These are phyloP conservation scores for Leishmania lainsoni DNA, from an alignment of 208 protist genomes.

Conservation along the genomic window DNA sequence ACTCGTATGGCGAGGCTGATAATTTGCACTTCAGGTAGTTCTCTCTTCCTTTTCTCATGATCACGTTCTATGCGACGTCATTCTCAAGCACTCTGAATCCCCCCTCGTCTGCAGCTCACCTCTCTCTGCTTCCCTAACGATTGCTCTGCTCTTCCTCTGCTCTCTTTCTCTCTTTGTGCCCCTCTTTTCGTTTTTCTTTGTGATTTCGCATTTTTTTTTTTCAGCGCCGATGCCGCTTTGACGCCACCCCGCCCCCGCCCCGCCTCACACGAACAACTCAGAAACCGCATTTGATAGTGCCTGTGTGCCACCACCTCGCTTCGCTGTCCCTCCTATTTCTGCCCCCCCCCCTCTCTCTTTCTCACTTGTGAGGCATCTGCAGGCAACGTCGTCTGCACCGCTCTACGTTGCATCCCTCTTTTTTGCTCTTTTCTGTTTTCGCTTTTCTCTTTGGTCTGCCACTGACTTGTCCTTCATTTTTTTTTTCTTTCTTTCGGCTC, in stretches of 20 bases:
- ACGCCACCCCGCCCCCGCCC: not conserved
- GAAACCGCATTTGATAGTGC: constrained; percentile 16
- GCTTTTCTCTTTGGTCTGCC: not conserved
- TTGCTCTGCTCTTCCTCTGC: constrained; percentile 14
- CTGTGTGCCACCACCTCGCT: not conserved
- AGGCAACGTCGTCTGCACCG: not conserved
- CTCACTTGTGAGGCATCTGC: not conserved
- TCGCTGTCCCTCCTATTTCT: not conserved
- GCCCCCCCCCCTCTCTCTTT: not conserved
- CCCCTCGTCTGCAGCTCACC: not conserved
- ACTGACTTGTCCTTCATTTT: not conserved
- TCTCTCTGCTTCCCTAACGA: not conserved
- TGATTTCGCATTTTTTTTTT: not conserved
- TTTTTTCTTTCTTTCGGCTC: not conserved
- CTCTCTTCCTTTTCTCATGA: not conserved
- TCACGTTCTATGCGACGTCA: not conserved
- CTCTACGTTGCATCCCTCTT: not conserved
- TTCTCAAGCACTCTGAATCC: not conserved
- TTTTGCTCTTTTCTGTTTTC: not conserved
- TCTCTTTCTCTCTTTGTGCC: not conserved
- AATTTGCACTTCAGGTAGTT: not conserved
- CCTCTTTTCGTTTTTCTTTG: not conserved
- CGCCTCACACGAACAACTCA: not conserved
- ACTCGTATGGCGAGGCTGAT: not conserved
- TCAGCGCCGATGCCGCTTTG: not conserved